A percentile compares a stretch with the other conserved stretches of the same genome.
Conservation (phyloP, 176 grass and related monocot genomes). For the Dendrocalamus sinicus region DNA sequence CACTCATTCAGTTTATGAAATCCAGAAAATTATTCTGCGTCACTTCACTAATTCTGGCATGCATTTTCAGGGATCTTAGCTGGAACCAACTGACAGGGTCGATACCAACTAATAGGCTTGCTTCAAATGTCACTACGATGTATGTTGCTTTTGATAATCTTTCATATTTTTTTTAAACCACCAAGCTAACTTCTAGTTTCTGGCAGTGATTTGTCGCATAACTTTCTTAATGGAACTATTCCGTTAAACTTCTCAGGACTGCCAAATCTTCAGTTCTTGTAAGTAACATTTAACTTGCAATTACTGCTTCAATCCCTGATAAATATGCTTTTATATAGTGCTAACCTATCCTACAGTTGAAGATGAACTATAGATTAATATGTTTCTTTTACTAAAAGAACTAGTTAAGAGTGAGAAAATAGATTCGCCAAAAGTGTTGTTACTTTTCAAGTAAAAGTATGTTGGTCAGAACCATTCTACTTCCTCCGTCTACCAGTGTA, state of each 20-base stretch:
- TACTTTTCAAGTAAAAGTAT: constrained; percentile 37
- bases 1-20: background rate
- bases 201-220: constrained; percentile 78
- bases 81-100: constrained; percentile 82
- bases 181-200: constrained; percentile 28
- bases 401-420: background rate
- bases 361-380: constrained; percentile 30
- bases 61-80: constrained; percentile 95
- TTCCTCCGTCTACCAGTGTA: too few relatives aligned
- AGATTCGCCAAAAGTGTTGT: background rate
- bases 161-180: constrained; percentile 31
- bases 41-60: constrained; percentile 20
- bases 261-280: constrained; percentile 81
- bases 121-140: constrained; percentile 81
- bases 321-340: background rate
- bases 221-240: constrained; percentile 73
- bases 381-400: constrained; percentile 14
- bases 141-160: constrained; percentile 45
- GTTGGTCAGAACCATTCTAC: background rate
- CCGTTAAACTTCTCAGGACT: constrained; percentile 75
- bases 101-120: constrained; percentile 72
- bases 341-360: constrained; percentile 2
- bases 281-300: constrained; percentile 49
- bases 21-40: constrained; percentile 3
- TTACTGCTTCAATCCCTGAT: background rate